phyloP scores from a whole-genome alignment of 2,329 filamentous ascomycete genomes.

The Aspergillus calidoustus region DNA sequence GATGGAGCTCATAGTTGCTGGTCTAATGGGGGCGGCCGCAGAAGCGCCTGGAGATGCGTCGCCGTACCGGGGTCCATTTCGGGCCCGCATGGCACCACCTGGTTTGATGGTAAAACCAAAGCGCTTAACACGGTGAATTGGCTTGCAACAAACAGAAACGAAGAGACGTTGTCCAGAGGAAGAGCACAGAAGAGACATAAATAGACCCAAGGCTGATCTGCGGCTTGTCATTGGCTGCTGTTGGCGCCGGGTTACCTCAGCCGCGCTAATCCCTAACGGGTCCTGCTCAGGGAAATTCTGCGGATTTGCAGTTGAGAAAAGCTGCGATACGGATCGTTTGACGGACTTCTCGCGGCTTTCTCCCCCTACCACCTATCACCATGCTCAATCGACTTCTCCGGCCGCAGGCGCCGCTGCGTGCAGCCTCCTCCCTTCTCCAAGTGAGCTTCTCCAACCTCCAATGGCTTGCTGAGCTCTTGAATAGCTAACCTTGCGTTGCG shows the following conservation, averaged over 20 bases:
- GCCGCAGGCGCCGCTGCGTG: slow-evolving; percentile 51
- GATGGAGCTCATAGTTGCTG: slow-evolving; percentile 30
- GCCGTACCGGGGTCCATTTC: slow-evolving; percentile 3
- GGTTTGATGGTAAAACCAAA: slow-evolving; percentile 5
- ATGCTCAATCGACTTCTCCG: slow-evolving; percentile 49
- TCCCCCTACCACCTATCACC: slow-evolving; percentile 34
- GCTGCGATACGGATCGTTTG: slow-evolving; percentile 22
- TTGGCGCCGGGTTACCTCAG: slow-evolving; percentile 30
- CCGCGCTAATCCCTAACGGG: slow-evolving; percentile 34
- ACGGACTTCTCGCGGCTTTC: slow-evolving; percentile 17
- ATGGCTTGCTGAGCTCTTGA: slow-evolving; percentile 10
- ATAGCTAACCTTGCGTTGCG: slow-evolving; percentile 25
- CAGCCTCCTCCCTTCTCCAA: slow-evolving; percentile 39
- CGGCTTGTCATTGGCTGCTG: slow-evolving; percentile 30
- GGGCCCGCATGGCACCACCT: background rate
- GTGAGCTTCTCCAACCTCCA: slow-evolving; percentile 33
- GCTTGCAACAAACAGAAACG: background rate
- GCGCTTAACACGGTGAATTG: slow-evolving; percentile 18
- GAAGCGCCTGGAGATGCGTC: slow-evolving; percentile 16
- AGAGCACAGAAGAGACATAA: background rate
- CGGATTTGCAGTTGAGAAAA: slow-evolving; percentile 27
- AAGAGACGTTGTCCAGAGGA: background rate
- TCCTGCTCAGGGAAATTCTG: slow-evolving; percentile 42
- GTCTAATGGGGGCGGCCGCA: slow-evolving; percentile 22
- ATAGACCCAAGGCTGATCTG: slow-evolving; percentile 26